These are phyloP conservation scores for Dovyalis caffra DNA, from an alignment of 345 rosid species.

Conservation along the genomic window DNA sequence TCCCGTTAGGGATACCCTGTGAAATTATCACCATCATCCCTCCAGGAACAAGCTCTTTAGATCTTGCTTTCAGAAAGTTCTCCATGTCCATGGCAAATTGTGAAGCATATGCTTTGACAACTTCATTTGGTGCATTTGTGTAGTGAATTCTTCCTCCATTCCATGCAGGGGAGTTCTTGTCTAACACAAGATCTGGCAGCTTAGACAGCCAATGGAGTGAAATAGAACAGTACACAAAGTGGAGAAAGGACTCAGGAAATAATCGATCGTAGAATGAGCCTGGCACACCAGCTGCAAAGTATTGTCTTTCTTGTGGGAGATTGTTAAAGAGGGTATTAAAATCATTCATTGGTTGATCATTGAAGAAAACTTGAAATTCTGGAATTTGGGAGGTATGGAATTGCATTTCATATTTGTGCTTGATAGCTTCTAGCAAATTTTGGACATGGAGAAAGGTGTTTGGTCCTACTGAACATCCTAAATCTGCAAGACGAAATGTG, in stretches of 20 bases:
- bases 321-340: constrained; percentile 1
- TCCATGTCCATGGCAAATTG: constrained; percentile 1
- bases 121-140: constrained; percentile 4
- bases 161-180: background rate
- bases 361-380: constrained; percentile 9
- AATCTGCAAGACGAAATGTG: constrained; percentile 21
- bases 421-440: constrained; percentile 1
- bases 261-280: constrained; percentile 4
- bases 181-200: background rate
- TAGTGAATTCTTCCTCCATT: constrained; percentile 12
- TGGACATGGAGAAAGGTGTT: background rate
- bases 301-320: background rate
- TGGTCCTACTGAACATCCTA: constrained; percentile 7
- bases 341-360: constrained; percentile 5
- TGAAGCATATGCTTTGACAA: background rate
- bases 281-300: constrained; percentile 7
- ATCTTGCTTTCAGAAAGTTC: constrained; percentile 4
- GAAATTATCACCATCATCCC: background rate
- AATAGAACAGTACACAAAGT: background rate
- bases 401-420: background rate
- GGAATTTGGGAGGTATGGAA: background rate
- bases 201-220: constrained; percentile 9
- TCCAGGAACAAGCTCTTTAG: background rate
- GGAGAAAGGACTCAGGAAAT: constrained; percentile 3
- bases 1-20: background rate